Percentiles rank a stretch among this genome's conserved stretches.
Conservation (phyloP, 257 asterid species). For the Verbena officinalis region DNA sequence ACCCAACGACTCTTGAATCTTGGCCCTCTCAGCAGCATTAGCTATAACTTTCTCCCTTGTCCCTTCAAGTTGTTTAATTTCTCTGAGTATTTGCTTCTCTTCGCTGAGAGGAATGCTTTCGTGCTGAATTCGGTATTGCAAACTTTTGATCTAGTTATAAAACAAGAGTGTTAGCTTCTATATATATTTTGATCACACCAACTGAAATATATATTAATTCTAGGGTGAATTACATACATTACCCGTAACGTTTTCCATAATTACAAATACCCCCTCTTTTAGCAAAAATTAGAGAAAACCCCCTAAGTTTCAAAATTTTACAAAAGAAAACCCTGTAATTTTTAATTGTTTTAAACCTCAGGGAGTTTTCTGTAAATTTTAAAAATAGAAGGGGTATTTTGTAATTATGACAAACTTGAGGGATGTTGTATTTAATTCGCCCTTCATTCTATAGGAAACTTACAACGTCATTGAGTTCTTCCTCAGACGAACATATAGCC, state of each 20-base stretch:
- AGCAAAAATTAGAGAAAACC: too few relatives aligned
- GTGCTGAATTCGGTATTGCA: slow-evolving; percentile 80
- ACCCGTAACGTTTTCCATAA: too few relatives aligned
- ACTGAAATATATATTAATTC: slow-evolving; percentile 4
- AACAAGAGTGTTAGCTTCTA: slow-evolving; percentile 5
- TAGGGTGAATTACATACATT: too few relatives aligned
- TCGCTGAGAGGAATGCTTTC: slow-evolving; percentile 90
- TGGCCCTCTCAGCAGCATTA: slow-evolving; percentile 71
- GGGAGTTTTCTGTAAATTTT: too few relatives aligned
- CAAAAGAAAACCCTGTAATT: too few relatives aligned
- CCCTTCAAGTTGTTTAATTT: slow-evolving; percentile 82
- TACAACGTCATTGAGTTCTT: slow-evolving; percentile 73
- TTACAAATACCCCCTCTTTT: too few relatives aligned
- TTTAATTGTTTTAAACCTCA: too few relatives aligned
- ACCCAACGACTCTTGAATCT: slow-evolving; percentile 80
- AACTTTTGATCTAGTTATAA: slow-evolving; percentile 69
- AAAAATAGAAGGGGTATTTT: too few relatives aligned
- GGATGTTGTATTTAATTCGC: too few relatives aligned
- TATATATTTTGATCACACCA: not conserved
- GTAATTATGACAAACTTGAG: too few relatives aligned
- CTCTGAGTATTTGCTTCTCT: slow-evolving; percentile 94
- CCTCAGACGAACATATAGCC: slow-evolving; percentile 72
- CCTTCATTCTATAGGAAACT: slow-evolving; percentile 37
- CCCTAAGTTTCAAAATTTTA: too few relatives aligned
- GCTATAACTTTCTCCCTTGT: slow-evolving; percentile 74